These are phyloP conservation scores for Apiotrichum domesticum DNA, from an alignment of 1,284 basidiomycete species.

Conservation along the genomic window DNA sequence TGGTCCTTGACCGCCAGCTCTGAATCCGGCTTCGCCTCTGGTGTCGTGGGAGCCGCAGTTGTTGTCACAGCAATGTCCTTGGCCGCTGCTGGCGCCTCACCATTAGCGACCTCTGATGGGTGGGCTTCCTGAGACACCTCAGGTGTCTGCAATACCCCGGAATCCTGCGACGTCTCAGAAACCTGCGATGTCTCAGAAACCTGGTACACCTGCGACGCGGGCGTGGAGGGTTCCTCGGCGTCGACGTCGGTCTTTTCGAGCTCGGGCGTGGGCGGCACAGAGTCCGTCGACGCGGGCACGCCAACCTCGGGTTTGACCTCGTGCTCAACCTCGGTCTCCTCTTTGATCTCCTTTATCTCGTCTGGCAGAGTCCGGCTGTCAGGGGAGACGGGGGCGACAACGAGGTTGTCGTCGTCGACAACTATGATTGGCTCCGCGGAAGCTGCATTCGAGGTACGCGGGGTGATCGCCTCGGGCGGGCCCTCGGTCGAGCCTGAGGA, in stretches of 20 bases:
- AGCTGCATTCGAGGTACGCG: constrained; percentile 17
- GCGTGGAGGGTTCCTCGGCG: no score
- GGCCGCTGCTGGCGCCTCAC: background rate
- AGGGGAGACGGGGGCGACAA: background rate
- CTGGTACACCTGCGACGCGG: no score
- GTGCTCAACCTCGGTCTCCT: background rate
- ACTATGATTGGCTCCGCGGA: constrained; percentile 21
- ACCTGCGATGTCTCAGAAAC: no score
- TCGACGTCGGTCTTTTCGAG: no score
- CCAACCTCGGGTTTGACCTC: no score
- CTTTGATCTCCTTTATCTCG: background rate
- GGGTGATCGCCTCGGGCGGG: constrained; percentile 27
- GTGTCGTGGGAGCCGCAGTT: background rate
- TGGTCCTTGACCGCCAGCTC: no score
- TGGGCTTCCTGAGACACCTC: no score
- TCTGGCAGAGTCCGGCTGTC: background rate
- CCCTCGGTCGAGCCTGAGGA: constrained; percentile 32
- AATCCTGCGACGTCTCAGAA: no score
- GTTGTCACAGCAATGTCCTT: background rate
- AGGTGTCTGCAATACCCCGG: no score
- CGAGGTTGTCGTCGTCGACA: constrained; percentile 22
- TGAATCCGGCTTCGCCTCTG: background rate
- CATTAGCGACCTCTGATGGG: no score
- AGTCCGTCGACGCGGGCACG: no score
- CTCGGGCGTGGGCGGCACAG: no score